phyloP scores from a whole-genome alignment of 495 filamentous ascomycete genomes.

The Aspergillus ellipticus region DNA sequence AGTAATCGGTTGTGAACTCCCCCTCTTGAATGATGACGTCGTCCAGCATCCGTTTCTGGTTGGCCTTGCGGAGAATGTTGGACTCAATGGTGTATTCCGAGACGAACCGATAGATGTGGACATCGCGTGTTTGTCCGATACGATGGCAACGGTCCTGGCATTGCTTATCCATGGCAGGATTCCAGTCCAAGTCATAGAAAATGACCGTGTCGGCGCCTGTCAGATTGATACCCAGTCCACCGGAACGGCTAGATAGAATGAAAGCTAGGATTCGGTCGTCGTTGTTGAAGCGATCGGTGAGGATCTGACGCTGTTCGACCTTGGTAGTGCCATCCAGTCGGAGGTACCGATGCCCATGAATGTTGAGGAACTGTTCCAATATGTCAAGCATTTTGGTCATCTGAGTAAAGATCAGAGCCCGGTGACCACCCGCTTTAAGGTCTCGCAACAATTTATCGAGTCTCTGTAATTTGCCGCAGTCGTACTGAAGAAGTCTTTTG shows the following conservation, averaged over 20 bases:
- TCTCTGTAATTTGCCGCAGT: slow-evolving; percentile 94
- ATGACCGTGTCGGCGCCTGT: slow-evolving; percentile 98
- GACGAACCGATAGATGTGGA: slow-evolving; percentile 97
- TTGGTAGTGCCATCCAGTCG: slow-evolving; percentile 94
- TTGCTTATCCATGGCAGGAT: slow-evolving; percentile 99
- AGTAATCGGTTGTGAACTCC: slow-evolving; percentile 97
- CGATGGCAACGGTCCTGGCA: slow-evolving; percentile 97
- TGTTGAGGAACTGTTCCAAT: slow-evolving; percentile 95
- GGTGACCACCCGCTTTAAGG: slow-evolving; percentile 84
- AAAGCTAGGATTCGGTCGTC: slow-evolving; percentile 88
- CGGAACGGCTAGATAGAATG: slow-evolving; percentile 91
- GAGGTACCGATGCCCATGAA: slow-evolving; percentile 94
- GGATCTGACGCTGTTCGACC: slow-evolving; percentile 88
- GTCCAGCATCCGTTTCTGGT: slow-evolving; percentile 96
- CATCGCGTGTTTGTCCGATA: slow-evolving; percentile 96
- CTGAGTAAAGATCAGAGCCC: slow-evolving; percentile 96
- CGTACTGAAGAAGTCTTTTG: slow-evolving; percentile 90
- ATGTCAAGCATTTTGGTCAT: slow-evolving; percentile 99
- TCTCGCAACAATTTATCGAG: slow-evolving; percentile 83
- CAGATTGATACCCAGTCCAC: slow-evolving; percentile 92
- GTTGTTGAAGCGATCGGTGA: slow-evolving; percentile 96
- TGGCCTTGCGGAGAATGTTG: slow-evolving; percentile 93
- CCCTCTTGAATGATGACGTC: slow-evolving; percentile 98
- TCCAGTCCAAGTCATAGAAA: slow-evolving; percentile 99
- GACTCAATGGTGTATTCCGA: slow-evolving; percentile 98